A percentile compares a stretch with the other conserved stretches of the same genome.
These are phyloP conservation scores for Psophocarpus tetragonolobus DNA, from an alignment of 306 rosid species.

Conservation along the genomic window DNA sequence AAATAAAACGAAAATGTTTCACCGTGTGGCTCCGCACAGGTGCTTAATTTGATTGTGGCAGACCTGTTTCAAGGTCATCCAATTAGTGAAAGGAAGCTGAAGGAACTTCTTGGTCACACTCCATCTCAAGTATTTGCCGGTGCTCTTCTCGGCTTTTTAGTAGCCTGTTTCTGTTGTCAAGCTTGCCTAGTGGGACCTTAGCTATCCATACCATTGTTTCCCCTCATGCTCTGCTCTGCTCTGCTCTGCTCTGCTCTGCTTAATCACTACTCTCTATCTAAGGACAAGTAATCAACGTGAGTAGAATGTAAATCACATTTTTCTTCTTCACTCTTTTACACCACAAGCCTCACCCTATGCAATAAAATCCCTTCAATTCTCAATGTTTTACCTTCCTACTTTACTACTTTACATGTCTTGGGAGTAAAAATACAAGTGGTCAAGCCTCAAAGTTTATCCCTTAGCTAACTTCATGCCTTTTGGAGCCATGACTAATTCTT, in stretches of 20 bases:
- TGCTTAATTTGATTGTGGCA: conserved; percentile 83
- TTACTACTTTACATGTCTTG: background rate
- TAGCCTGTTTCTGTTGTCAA: conserved; percentile 75
- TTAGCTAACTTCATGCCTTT: background rate
- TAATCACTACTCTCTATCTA: background rate
- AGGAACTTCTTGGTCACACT: conserved; percentile 91
- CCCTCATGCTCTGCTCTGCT: conserved; percentile 10
- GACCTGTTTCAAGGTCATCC: conserved; percentile 92
- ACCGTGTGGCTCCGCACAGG: conserved; percentile 48
- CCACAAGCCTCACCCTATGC: background rate
- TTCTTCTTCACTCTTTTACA: background rate
- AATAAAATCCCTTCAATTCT: background rate
- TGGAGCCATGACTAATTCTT: background rate
- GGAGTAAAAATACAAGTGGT: background rate
- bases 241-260: background rate
- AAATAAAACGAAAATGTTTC: conserved; percentile 2
- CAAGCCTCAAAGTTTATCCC: background rate
- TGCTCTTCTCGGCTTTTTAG: conserved; percentile 73
- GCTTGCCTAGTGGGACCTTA: conserved; percentile 46
- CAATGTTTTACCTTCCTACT: background rate
- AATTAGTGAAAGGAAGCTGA: conserved; percentile 82
- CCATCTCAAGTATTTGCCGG: conserved; percentile 90
- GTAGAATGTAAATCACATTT: conserved; percentile 12
- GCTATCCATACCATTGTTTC: conserved; percentile 23
- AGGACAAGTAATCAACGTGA: background rate